phyloP scores from a whole-genome alignment of 768 basidiomycete genomes.

The Neoboletus brunneissimus region DNA sequence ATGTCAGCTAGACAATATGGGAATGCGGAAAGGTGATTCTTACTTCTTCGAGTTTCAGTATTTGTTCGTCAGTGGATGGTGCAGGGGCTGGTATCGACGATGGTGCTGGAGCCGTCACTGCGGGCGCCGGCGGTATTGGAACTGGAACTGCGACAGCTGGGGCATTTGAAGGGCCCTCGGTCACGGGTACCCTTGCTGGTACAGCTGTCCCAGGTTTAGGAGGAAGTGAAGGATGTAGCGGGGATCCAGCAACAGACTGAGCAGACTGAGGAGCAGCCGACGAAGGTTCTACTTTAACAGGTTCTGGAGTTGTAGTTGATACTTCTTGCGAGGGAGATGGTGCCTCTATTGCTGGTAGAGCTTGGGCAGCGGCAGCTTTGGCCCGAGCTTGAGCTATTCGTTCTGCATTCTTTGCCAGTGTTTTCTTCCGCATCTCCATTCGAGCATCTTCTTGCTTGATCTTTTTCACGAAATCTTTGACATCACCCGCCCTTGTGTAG shows the following conservation, averaged over 20 bases:
- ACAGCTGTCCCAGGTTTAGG: slow-evolving; percentile 58
- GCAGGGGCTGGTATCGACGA: slow-evolving; percentile 25
- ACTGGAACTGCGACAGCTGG: slow-evolving; percentile 6
- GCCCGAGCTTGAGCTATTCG: slow-evolving; percentile 40
- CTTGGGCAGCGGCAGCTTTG: slow-evolving; percentile 36
- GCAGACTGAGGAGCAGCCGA: neutral
- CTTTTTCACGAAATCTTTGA: slow-evolving; percentile 72
- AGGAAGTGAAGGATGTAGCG: slow-evolving; percentile 68
- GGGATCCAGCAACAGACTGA: slow-evolving; percentile 33
- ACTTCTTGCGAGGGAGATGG: slow-evolving; percentile 18
- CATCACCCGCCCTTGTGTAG: slow-evolving; percentile 58
- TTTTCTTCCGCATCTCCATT: slow-evolving; percentile 51
- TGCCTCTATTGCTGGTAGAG: slow-evolving; percentile 20
- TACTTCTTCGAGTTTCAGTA: slow-evolving; percentile 64
- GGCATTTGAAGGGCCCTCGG: slow-evolving; percentile 31
- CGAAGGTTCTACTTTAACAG: slow-evolving; percentile 20
- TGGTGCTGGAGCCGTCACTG: slow-evolving; percentile 17
- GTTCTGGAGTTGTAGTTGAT: slow-evolving; percentile 11
- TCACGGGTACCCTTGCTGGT: slow-evolving; percentile 30
- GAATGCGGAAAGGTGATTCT: neutral
- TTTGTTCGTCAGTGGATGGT: slow-evolving; percentile 45
- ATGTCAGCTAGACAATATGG: slow-evolving; percentile 11
- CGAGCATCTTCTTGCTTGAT: slow-evolving; percentile 63
- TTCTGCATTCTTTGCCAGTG: slow-evolving; percentile 38
- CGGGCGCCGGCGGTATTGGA: slow-evolving; percentile 7